Conservation (phyloP, 1,284 basidiomycete genomes). For the Marasmius fiardii region DNA sequence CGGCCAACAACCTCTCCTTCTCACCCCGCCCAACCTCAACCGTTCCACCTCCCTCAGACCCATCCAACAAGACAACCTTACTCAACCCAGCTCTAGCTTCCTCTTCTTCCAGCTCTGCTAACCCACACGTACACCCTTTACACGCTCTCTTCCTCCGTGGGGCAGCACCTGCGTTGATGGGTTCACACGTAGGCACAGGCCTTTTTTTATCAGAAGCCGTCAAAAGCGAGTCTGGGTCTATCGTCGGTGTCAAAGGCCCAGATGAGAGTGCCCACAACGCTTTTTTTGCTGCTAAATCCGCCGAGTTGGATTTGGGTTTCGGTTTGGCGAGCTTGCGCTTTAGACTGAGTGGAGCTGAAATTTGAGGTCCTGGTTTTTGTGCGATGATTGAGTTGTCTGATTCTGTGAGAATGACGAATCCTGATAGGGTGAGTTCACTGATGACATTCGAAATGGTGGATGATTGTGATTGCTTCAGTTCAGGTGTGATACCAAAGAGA, state of each 20-base stretch:
- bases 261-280: constrained; percentile 70
- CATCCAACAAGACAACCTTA: constrained; percentile 70
- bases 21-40: constrained; percentile 65
- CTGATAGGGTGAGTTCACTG: constrained; percentile 55
- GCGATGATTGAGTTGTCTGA: constrained; percentile 51
- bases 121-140: constrained; percentile 91
- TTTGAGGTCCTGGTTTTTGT: constrained; percentile 60
- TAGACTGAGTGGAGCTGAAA: constrained; percentile 35
- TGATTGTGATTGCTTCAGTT: background rate
- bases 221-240: constrained; percentile 75
- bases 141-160: constrained; percentile 85
- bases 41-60: constrained; percentile 49
- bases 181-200: constrained; percentile 67
- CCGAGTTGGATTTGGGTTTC: constrained; percentile 43
- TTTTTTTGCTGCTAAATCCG: constrained; percentile 67
- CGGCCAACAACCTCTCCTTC: constrained; percentile 57
- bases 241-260: constrained; percentile 22
- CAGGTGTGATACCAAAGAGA: constrained; percentile 45
- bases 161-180: constrained; percentile 41
- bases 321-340: constrained; percentile 25
- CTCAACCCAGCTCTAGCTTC: constrained; percentile 46
- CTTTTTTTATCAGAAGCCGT: constrained; percentile 71
- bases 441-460: constrained; percentile 36
- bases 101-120: constrained; percentile 88
- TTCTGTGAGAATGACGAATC: constrained; percentile 55